Base-by-base conservation (phyloP, 2,329 filamentous ascomycete genomes). In the Paecilomyces niveus region DNA sequence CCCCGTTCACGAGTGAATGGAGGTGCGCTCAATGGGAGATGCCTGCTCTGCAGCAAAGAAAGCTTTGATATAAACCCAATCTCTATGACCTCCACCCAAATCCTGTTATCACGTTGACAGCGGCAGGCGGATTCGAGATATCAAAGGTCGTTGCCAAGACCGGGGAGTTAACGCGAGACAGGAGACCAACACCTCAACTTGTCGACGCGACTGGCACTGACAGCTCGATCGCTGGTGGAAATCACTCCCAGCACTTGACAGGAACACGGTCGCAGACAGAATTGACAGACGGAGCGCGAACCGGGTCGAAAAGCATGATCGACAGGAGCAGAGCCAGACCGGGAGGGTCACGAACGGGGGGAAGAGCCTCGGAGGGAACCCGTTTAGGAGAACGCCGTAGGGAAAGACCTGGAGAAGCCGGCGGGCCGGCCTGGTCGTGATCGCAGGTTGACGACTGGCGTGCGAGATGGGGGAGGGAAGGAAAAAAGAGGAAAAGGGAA, bases 251-350 rank as follows among this genome's bases (percentile, higher is more conserved):
- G 32, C 54, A 39, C 58, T 57, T 54, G 57, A 62, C 60, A 59
- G 57, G 50, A 57, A 64, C 62, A 67, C 62, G 64, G 52, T 45
- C 24, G 39, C 13, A 24, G 62, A 57, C 55, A 53, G 54, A 64
- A 68, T 65, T 65, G 65, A 64, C 59, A 56, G 58, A 56, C 59
- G 62, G 56, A 57, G 54, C 57, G 58, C 54, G 58, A 52, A 54
- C 61, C 60, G 61, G 56, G 60, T 53, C 57, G 60, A 61, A 54
- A 57, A 61, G 58, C 68, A 70, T 64, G 60, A 61, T 66, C 67
- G 67, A 64, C 63, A 62, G 59, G 59, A 58, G 24, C 59, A 59
- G 31, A 52, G 53, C 54, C 53, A 55, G 31, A 32, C 50, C n/a
- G 53, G 53, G 57, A 45, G 57, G 8, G 21, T 29, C 35, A 22